A percentile compares a stretch with the other conserved stretches of the same genome.
Conservation (phyloP, 352 stramenopile species). For the Thalassiosira exigua region DNA sequence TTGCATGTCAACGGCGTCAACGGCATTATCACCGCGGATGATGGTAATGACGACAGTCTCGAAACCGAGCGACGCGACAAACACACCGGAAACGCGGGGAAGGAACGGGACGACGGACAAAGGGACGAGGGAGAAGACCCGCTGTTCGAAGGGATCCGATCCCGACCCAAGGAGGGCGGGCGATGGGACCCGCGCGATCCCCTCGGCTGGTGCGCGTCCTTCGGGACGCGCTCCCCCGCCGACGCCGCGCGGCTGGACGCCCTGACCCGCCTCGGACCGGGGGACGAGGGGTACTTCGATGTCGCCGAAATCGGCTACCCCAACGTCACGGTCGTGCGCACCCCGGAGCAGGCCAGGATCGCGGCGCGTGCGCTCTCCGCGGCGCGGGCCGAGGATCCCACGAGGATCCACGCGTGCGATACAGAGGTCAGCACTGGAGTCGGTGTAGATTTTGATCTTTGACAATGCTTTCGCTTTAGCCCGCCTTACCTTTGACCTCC, state of each 20-base stretch:
- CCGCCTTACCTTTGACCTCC: too few relatives aligned
- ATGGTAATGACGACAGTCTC: not conserved
- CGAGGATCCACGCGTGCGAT: conserved; percentile 94
- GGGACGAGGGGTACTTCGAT: conserved; percentile 79
- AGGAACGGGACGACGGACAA: not conserved
- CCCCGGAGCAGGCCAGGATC: conserved; percentile 73
- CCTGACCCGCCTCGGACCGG: conserved; percentile 50
- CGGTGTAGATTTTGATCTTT: too few relatives aligned
- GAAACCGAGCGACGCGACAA: not conserved
- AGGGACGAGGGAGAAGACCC: not conserved
- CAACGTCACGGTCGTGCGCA: conserved; percentile 78
- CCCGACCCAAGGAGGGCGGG: not conserved
- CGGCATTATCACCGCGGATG: not conserved
- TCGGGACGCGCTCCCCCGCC: conserved; percentile 66
- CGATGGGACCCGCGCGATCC: conserved; percentile 67
- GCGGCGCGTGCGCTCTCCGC: conserved; percentile 77
- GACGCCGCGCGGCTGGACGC: conserved; percentile 41
- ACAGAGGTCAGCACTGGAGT: too few relatives aligned
- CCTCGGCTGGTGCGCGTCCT: conserved; percentile 69
- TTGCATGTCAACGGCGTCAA: not conserved
- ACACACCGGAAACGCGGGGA: not conserved
- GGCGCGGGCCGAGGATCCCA: conserved; percentile 50
- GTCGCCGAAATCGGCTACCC: conserved; percentile 40
- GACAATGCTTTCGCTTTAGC: too few relatives aligned
- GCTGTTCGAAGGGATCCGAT: not conserved